Conservation (phyloP, 495 filamentous ascomycete genomes). For the Penicillium diatomitis region DNA sequence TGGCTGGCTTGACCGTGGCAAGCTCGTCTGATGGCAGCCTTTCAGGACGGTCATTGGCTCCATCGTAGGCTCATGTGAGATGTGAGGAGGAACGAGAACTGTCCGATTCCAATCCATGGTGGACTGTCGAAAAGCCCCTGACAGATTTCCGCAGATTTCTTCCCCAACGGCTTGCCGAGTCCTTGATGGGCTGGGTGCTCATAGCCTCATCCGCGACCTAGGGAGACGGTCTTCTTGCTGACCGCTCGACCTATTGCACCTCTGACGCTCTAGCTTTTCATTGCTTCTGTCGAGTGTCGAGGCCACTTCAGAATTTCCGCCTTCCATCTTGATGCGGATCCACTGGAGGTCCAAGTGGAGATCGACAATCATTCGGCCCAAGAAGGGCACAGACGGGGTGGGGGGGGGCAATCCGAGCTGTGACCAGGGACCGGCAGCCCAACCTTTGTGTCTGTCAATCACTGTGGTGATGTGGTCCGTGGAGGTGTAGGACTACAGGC, state of each 20-base stretch:
- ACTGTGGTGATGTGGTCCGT: neutral
- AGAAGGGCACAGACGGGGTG: conserved; percentile 18
- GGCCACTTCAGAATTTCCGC: neutral
- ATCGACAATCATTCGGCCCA: conserved; percentile 2
- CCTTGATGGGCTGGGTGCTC: neutral
- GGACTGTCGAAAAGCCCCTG: too few relatives aligned
- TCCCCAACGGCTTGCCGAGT: too few relatives aligned
- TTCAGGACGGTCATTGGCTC: conserved; percentile 8
- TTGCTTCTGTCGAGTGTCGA: too few relatives aligned
- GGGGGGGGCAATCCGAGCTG: conserved; percentile 18
- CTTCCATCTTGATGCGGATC: conserved; percentile 1
- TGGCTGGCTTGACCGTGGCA: conserved; percentile 10
- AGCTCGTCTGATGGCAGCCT: conserved; percentile 10
- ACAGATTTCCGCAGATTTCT: too few relatives aligned
- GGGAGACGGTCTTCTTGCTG: conserved; percentile 2
- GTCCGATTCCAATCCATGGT: too few relatives aligned
- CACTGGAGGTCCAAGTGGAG: conserved; percentile 7
- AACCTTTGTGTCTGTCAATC: neutral
- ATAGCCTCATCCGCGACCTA: neutral
- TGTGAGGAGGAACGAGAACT: too few relatives aligned
- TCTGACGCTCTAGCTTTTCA: too few relatives aligned
- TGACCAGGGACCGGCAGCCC: conserved; percentile 9
- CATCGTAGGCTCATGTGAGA: too few relatives aligned
- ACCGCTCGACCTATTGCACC: neutral
- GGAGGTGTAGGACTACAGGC: neutral